phyloP scores from a whole-genome alignment of 441 rosid genomes.

The Aquilaria agallochum region DNA sequence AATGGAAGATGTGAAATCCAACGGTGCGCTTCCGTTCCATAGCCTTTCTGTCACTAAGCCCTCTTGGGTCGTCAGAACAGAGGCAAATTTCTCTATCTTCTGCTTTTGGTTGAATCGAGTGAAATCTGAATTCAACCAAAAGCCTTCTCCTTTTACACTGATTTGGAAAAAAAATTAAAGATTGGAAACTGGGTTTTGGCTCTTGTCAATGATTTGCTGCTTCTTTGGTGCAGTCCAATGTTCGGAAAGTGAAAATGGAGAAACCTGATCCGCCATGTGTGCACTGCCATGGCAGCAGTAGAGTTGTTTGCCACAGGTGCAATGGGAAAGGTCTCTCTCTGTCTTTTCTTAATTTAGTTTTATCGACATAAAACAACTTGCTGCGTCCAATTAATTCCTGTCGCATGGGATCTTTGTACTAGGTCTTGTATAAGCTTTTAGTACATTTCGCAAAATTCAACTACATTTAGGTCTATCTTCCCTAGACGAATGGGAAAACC shows the following conservation, averaged over 20 bases:
- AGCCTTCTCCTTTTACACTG: no score
- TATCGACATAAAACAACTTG: no score
- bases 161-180: background rate
- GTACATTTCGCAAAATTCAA: background rate
- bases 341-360: background rate
- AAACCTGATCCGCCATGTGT: constrained; percentile 61
- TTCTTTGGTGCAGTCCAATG: constrained; percentile 41
- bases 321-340: constrained; percentile 49
- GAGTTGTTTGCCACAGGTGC: constrained; percentile 59
- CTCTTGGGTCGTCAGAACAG: constrained; percentile 46
- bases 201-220: background rate
- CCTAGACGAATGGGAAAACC: no score
- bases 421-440: background rate
- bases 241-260: constrained; percentile 31
- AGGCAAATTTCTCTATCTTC: constrained; percentile 23
- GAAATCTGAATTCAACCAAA: background rate
- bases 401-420: background rate
- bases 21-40: constrained; percentile 9
- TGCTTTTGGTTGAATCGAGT: background rate
- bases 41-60: constrained; percentile 35
- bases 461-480: no score
- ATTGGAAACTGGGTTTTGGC: background rate
- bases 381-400: background rate
- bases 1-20: constrained; percentile 13
- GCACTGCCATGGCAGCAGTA: constrained; percentile 64